Evolutionary conservation across 2,329 filamentous ascomycete species (phyloP).

Genomic region (Periconia macrospinosa): DNA sequence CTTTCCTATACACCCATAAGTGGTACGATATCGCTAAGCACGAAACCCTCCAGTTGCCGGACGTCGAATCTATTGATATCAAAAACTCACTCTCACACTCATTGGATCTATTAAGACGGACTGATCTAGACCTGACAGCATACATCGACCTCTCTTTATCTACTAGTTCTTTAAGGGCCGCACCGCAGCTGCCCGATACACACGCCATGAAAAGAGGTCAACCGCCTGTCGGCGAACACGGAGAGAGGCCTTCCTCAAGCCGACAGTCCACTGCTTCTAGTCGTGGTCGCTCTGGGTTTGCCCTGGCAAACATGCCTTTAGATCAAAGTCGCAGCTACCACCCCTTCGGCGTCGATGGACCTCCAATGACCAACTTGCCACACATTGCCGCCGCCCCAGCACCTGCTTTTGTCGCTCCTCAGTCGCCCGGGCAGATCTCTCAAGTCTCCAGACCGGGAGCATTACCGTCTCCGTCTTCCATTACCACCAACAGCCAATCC

Average conservation of each 20-base stretch:
- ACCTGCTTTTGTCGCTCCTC: conserved; percentile 37
- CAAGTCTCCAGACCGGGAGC: conserved; percentile 23
- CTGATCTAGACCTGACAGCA: conserved; percentile 20
- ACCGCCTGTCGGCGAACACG: conserved; percentile 20
- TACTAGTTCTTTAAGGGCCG: conserved; percentile 12
- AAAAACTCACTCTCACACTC: conserved; percentile 25
- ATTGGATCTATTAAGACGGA: conserved; percentile 26
- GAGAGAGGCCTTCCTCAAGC: conserved; percentile 23
- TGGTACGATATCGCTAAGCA: conserved; percentile 10
- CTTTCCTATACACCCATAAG: not conserved
- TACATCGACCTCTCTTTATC: conserved; percentile 14
- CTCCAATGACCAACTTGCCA: conserved; percentile 19
- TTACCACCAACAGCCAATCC: conserved; percentile 22
- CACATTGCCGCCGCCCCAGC: conserved; percentile 44
- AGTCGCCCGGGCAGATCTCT: conserved; percentile 29
- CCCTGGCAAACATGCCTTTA: conserved; percentile 11
- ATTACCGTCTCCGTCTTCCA: conserved; percentile 36
- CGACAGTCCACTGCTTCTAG: conserved; percentile 14
- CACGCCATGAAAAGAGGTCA: conserved; percentile 28
- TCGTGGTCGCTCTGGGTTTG: conserved; percentile 16
- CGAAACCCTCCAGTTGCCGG: conserved; percentile 14
- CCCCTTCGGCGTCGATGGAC: conserved; percentile 18
- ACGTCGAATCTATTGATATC: conserved; percentile 11
- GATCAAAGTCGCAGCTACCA: conserved; percentile 24
- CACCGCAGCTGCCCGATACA: conserved; percentile 15